Evolutionary conservation across 2,329 filamentous ascomycete species (phyloP).

Genomic region (Fusarium virguliforme): DNA sequence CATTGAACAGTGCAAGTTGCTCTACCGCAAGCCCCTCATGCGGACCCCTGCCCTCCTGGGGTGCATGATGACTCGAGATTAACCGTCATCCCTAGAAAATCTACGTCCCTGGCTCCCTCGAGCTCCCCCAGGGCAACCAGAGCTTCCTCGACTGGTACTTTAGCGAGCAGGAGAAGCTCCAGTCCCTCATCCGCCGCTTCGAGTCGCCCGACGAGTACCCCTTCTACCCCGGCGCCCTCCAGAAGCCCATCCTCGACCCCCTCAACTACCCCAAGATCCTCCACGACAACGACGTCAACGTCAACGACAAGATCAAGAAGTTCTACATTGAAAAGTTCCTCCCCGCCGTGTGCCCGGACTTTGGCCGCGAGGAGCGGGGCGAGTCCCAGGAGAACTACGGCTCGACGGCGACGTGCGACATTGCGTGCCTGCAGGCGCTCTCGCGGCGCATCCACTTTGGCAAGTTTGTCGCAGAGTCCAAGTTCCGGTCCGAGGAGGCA

Average conservation of each 20-base stretch:
- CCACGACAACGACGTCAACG: conserved; percentile 89
- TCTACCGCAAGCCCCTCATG: conserved; percentile 23
- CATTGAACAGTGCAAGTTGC: conserved; percentile 75
- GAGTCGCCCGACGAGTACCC: conserved; percentile 97
- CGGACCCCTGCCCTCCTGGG: conserved; percentile 34
- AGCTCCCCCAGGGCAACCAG: conserved; percentile 80
- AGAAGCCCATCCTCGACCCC: conserved; percentile 87
- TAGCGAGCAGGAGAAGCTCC: conserved; percentile 88
- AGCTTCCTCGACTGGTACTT: conserved; percentile 97
- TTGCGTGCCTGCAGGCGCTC: conserved; percentile 89
- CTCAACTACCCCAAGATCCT: conserved; percentile 91
- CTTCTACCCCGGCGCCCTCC: conserved; percentile 89
- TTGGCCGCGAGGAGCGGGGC: conserved; percentile 83
- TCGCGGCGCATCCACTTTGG: conserved; percentile 96
- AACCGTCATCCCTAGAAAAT: conserved; percentile 70
- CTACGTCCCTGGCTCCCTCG: conserved; percentile 85
- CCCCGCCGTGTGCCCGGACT: conserved; percentile 85
- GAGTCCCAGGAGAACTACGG: conserved; percentile 96
- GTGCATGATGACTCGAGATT: conserved; percentile 29
- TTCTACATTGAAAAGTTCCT: conserved; percentile 89
- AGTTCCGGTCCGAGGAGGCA: conserved; percentile 88
- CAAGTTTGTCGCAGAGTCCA: conserved; percentile 97
- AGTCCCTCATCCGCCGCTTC: conserved; percentile 94
- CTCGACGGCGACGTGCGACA: conserved; percentile 91
- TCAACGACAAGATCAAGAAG: conserved; percentile 88